A percentile compares a stretch with the other conserved stretches of the same genome.
Evolutionary conservation across 768 basidiomycete genomes (phyloP).

Genomic region (Termitomyces heimii): DNA sequence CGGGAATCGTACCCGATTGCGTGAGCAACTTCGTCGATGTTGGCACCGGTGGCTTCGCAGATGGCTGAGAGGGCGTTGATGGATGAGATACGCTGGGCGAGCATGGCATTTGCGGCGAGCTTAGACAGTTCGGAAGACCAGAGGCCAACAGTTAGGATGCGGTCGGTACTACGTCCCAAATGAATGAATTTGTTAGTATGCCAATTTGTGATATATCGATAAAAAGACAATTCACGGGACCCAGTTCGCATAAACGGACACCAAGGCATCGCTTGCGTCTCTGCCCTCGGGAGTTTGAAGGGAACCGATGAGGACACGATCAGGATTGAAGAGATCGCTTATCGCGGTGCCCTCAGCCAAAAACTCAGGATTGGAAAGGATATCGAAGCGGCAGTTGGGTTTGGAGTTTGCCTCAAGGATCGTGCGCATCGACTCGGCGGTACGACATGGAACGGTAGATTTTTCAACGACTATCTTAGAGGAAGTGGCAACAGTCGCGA

Average conservation of each 20-base stretch:
- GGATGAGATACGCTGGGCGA: constrained; percentile 98
- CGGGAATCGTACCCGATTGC: constrained; percentile 93
- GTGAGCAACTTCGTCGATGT: constrained; percentile 95
- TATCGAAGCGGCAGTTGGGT: constrained; percentile 87
- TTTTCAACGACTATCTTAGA: constrained; percentile 99
- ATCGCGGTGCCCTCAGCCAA: constrained; percentile 98
- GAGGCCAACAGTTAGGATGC: constrained; percentile 89
- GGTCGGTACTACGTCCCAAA: constrained; percentile 50
- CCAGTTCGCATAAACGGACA: constrained; percentile 92
- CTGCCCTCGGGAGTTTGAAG: constrained; percentile 85
- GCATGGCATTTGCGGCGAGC: constrained; percentile 98
- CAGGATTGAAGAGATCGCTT: constrained; percentile 78
- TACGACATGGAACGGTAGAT: constrained; percentile 97
- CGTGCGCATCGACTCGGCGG: constrained; percentile 98
- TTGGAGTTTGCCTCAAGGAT: constrained; percentile 98
- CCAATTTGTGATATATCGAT: background rate
- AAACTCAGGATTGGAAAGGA: constrained; percentile 99
- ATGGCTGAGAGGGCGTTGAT: constrained; percentile 98
- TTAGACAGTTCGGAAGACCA: constrained; percentile 99
- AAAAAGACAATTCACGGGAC: constrained; percentile 61
- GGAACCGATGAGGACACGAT: constrained; percentile 96
- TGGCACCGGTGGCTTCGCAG: constrained; percentile 97
- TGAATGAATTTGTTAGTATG: background rate
- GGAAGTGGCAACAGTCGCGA: constrained; percentile 83
- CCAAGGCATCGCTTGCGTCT: constrained; percentile 70